Evolutionary conservation across 768 basidiomycete genomes (phyloP).

Genomic region (Polyporus arcularius): DNA sequence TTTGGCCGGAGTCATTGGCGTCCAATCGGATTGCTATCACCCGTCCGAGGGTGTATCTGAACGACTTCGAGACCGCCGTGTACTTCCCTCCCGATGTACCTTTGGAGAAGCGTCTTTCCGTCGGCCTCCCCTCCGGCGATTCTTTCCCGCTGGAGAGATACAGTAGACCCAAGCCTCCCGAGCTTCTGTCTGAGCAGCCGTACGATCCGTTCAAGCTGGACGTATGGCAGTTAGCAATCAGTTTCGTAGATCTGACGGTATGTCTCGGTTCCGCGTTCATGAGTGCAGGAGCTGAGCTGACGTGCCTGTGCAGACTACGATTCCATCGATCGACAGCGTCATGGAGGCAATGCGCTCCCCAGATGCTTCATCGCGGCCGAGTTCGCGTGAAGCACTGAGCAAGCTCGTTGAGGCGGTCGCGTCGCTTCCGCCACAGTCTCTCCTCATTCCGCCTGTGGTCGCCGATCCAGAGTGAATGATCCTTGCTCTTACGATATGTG

Average conservation of each 20-base stretch:
- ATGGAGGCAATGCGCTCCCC: background rate
- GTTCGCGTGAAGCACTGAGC: background rate
- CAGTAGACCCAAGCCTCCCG: conserved; percentile 25
- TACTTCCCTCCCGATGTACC: conserved; percentile 27
- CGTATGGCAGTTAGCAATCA: conserved; percentile 31
- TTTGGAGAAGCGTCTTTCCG: conserved; percentile 4
- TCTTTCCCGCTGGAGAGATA: conserved; percentile 16
- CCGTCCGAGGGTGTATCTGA: conserved; percentile 34
- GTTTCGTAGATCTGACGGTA: conserved; percentile 20
- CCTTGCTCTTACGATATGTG: no score
- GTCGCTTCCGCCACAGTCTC: background rate
- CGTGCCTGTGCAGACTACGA: background rate
- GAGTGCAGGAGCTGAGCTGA: background rate
- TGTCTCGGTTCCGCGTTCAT: background rate
- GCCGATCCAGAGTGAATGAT: background rate
- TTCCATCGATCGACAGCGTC: background rate
- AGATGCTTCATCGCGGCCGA: background rate
- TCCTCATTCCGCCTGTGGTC: background rate
- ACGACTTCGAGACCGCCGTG: conserved; percentile 34
- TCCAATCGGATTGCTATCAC: conserved; percentile 11
- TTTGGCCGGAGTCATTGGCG: conserved; percentile 32
- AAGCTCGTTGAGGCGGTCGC: background rate
- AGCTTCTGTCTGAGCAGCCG: conserved; percentile 22
- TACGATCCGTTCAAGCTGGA: conserved; percentile 34
- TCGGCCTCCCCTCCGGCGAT: background rate